These are phyloP conservation scores for Pythium aristosporum DNA, from an alignment of 352 stramenopile species.

Conservation along the genomic window DNA sequence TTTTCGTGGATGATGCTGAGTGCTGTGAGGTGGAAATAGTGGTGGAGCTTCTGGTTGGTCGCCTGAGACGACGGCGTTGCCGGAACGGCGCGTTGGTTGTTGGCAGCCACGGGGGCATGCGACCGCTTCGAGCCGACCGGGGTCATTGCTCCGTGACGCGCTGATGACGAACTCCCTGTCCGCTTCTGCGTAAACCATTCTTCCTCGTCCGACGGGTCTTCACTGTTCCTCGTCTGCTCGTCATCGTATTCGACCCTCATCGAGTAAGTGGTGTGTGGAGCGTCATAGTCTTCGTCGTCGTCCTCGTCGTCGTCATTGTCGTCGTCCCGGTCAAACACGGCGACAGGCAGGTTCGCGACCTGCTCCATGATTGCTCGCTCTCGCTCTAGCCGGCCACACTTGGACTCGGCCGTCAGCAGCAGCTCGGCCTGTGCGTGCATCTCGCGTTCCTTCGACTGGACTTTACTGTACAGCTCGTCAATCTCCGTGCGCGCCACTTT, in stretches of 20 bases:
- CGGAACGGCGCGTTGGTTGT: slow-evolving; percentile 40
- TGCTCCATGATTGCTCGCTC: slow-evolving; percentile 77
- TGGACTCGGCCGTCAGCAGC: slow-evolving; percentile 60
- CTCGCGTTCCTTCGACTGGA: slow-evolving; percentile 39
- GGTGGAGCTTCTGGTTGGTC: slow-evolving; percentile 82
- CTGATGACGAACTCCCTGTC: neutral
- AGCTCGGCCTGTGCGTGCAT: slow-evolving; percentile 53
- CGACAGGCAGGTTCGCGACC: slow-evolving; percentile 69
- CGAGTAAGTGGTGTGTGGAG: slow-evolving; percentile 36
- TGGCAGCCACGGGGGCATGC: slow-evolving; percentile 22
- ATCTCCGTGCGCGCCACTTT: slow-evolving; percentile 35
- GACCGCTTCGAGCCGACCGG: slow-evolving; percentile 1
- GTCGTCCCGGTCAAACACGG: slow-evolving; percentile 61
- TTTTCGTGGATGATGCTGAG: slow-evolving; percentile 88
- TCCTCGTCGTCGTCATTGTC: slow-evolving; percentile 66
- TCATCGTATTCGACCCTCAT: slow-evolving; percentile 35
- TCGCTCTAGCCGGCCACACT: slow-evolving; percentile 67
- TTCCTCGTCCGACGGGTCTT: slow-evolving; percentile 26
- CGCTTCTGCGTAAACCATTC: slow-evolving; percentile 24
- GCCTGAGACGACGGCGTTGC: slow-evolving; percentile 58
- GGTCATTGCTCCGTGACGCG: slow-evolving; percentile 1
- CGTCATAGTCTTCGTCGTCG: slow-evolving; percentile 44
- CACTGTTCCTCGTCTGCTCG: slow-evolving; percentile 21
- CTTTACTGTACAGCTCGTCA: slow-evolving; percentile 39
- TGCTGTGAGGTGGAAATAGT: slow-evolving; percentile 87